Evolutionary conservation across 768 basidiomycete genomes (phyloP), one percentile per base, ranked within the genome.

Genomic region (Erythrobasidium yunnanense): DNA sequence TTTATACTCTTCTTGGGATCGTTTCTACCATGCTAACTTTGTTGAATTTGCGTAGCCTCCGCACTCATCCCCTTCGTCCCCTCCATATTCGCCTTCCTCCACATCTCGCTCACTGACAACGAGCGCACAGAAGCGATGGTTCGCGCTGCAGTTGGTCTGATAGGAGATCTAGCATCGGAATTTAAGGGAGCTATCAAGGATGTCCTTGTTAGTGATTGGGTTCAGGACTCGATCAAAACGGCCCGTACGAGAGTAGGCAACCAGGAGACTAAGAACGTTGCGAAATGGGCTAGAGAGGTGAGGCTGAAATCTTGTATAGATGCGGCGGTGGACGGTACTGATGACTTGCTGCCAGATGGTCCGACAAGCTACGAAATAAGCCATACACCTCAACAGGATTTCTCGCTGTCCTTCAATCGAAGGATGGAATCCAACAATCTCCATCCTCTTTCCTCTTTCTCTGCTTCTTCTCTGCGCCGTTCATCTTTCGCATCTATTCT

Each of bases 231-330:
- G 69, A 77, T 92, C 71, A 83, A 87, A 69, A 80, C 82, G 53
- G 88, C 85, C 1, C 53, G 74, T 77, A 81, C 81, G 47, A 84
- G 76, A 53, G 68, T 88, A 23, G 83, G 86, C 79, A 81, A 83
- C 5, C 76, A 80, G 45, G 88, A 91, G 70, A 86, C 86, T 35
- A 90, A 86, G 82, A 87, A 85, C 81, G 89, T 87, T 2, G 80
- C 90, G 78, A 86, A 88, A 68, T 95, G 91, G 90, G 90, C 91
- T 20, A 83, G 87, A 57, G 90, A 95, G 83, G 90, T 91, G 53
- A 76, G 66, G 25, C 32, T 33, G 17, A 47, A 30, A 11, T n/a
- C 38, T 42, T 11, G 38, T 42, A 11, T 42, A n/a, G n/a, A n/a
- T n/a, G n/a, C n/a, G n/a, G n/a, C n/a, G n/a, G n/a, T n/a, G n/a